Conservation (phyloP, 805 yeast species). For the Monosporozyma aerobia region DNA sequence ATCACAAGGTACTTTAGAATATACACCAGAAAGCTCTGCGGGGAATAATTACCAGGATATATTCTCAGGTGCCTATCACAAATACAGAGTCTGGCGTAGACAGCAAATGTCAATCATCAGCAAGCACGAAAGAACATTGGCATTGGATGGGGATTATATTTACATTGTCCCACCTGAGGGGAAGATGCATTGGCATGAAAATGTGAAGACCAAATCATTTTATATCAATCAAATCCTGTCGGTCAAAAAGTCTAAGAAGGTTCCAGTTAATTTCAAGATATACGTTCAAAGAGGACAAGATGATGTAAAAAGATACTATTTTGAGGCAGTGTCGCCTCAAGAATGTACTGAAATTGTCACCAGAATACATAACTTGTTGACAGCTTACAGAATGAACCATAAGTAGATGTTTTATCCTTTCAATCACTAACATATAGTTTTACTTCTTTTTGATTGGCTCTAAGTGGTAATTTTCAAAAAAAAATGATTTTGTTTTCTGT, state of each 20-base stretch:
- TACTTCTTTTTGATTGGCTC: neutral
- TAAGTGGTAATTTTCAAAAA: neutral
- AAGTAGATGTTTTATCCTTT: conserved; percentile 7
- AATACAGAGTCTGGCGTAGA: conserved; percentile 82
- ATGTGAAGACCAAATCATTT: conserved; percentile 76
- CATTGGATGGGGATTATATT: conserved; percentile 90
- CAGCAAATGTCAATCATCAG: conserved; percentile 72
- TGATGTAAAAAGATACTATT: conserved; percentile 73
- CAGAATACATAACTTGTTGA: conserved; percentile 51
- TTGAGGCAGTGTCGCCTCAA: conserved; percentile 57
- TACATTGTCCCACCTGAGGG: conserved; percentile 76
- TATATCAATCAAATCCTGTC: conserved; percentile 70
- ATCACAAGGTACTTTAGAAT: conserved; percentile 10
- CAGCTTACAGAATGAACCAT: conserved; percentile 42
- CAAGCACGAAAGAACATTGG: conserved; percentile 72
- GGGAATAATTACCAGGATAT: conserved; percentile 23
- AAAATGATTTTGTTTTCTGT: neutral
- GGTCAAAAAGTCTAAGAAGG: conserved; percentile 67
- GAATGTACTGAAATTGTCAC: conserved; percentile 69
- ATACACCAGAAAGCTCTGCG: conserved; percentile 10
- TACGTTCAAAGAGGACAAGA: conserved; percentile 54
- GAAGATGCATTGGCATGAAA: conserved; percentile 63
- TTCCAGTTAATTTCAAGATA: conserved; percentile 73
- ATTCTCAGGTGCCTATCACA: conserved; percentile 54
- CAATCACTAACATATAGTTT: neutral